Percentiles rank a stretch among this genome's conserved stretches.
phyloP scores from a whole-genome alignment of 2,329 filamentous ascomycete genomes.

The Amylocarpus encephaloides region DNA sequence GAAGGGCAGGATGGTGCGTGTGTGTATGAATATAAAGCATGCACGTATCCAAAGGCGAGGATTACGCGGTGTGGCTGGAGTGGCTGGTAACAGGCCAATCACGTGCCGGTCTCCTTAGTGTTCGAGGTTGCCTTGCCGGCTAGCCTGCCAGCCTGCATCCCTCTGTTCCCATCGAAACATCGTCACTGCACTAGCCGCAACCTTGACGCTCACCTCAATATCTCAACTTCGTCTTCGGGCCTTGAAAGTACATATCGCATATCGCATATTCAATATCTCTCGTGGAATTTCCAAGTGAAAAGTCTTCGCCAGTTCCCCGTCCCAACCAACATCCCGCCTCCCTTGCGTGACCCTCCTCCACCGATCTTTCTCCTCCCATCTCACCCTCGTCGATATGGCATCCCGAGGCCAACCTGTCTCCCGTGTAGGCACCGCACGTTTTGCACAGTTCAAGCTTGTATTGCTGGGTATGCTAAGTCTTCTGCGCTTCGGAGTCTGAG shows the following conservation, averaged over 20 bases:
- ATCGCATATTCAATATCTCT: too few species aligned
- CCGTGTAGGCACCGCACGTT: slow-evolving; percentile 69
- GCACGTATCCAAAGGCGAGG: neutral
- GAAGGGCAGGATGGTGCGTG: slow-evolving; percentile 1
- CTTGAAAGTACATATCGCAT: too few species aligned
- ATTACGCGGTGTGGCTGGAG: slow-evolving; percentile 15
- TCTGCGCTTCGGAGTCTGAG: slow-evolving; percentile 1
- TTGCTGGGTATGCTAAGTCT: slow-evolving; percentile 66
- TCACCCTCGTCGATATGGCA: slow-evolving; percentile 59
- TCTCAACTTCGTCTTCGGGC: too few species aligned
- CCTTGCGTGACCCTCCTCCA: neutral
- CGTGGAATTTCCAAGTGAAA: too few species aligned
- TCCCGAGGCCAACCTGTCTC: slow-evolving; percentile 64
- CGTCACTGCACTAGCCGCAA: slow-evolving; percentile 1
- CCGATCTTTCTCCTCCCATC: slow-evolving; percentile 8
- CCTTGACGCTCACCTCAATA: neutral
- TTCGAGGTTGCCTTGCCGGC: too few species aligned
- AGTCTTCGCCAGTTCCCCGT: neutral
- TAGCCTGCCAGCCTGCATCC: too few species aligned
- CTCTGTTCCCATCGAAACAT: too few species aligned
- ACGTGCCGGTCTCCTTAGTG: neutral
- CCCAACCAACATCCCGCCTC: neutral
- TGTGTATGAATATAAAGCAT: slow-evolving; percentile 7
- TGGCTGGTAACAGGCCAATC: neutral
- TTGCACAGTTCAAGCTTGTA: slow-evolving; percentile 98